These are phyloP conservation scores for Asterionellopsis glacialis DNA, from an alignment of 108 stramenopile species.

Conservation along the genomic window DNA sequence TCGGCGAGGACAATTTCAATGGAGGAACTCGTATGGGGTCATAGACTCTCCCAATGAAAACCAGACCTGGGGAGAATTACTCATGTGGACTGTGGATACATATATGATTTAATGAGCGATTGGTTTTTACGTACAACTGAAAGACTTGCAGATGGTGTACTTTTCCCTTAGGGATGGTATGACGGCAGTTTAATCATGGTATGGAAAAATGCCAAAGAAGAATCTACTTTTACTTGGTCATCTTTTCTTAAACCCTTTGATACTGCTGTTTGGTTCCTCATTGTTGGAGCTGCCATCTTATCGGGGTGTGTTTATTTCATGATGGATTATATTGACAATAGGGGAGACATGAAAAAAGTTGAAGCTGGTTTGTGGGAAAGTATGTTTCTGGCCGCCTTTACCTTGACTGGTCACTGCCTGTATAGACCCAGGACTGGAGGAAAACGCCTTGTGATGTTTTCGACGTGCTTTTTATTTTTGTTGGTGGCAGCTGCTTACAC, in stretches of 20 bases:
- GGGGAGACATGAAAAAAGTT: neutral
- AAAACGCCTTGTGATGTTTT: conserved; percentile 7
- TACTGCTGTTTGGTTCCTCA: conserved; percentile 16
- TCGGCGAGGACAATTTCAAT: conserved; percentile 24
- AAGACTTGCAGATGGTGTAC: conserved; percentile 17
- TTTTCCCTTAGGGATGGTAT: conserved; percentile 21
- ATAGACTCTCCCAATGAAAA: neutral
- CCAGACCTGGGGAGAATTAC: conserved; percentile 13
- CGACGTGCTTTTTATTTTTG: conserved; percentile 19
- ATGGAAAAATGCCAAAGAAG: neutral
- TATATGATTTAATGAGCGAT: conserved; percentile 29
- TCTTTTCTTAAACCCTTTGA: conserved; percentile 19
- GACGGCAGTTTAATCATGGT: conserved; percentile 21
- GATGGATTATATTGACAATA: conserved; percentile 4
- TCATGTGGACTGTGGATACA: conserved; percentile 26
- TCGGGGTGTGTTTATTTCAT: conserved; percentile 15
- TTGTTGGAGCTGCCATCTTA: conserved; percentile 12
- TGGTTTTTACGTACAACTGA: conserved; percentile 8
- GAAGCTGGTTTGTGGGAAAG: conserved; percentile 1
- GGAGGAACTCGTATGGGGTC: conserved; percentile 20
- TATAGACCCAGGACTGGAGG: conserved; percentile 14
- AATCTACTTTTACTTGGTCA: conserved; percentile 1
- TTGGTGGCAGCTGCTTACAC: conserved; percentile 26
- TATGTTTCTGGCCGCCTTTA: conserved; percentile 19
- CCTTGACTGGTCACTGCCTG: conserved; percentile 15